Conservation (phyloP, 768 basidiomycete genomes). For the Mycena amicta region DNA sequence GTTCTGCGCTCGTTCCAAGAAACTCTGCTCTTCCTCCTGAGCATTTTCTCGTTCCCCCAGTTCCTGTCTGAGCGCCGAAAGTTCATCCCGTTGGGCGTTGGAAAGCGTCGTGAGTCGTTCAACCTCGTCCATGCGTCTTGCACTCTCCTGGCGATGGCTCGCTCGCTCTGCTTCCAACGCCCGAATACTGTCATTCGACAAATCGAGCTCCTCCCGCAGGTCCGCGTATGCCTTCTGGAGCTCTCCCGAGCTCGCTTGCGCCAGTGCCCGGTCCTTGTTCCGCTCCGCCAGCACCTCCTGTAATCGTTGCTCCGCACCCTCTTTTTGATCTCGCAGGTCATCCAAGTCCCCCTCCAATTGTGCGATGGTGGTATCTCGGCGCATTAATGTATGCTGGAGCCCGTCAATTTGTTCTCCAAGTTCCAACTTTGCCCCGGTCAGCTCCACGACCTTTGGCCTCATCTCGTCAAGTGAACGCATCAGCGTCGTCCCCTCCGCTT, state of each 20-base stretch:
- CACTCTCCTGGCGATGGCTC: constrained; percentile 56
- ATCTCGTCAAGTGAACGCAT: constrained; percentile 85
- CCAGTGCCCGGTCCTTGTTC: constrained; percentile 54
- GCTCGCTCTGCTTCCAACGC: constrained; percentile 69
- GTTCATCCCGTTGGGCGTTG: constrained; percentile 54
- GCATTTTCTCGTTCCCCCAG: constrained; percentile 47
- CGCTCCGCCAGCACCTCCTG: constrained; percentile 46
- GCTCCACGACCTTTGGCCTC: constrained; percentile 81
- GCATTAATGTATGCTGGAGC: constrained; percentile 55
- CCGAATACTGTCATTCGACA: constrained; percentile 52
- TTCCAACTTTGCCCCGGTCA: constrained; percentile 72
- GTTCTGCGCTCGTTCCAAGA: constrained; percentile 63
- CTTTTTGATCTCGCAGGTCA: constrained; percentile 54
- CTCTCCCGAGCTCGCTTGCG: constrained; percentile 55
- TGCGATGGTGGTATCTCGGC: constrained; percentile 58
- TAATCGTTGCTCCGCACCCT: constrained; percentile 46
- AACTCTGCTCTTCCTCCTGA: constrained; percentile 63
- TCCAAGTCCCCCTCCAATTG: constrained; percentile 63
- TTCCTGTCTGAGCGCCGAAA: constrained; percentile 53
- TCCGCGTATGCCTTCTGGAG: constrained; percentile 63
- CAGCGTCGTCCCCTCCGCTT: constrained; percentile 75
- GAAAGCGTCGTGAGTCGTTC: constrained; percentile 50
- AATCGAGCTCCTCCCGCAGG: constrained; percentile 63
- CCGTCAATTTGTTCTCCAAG: constrained; percentile 64
- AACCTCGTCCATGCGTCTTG: constrained; percentile 58